Evolutionary conservation across 2,329 filamentous ascomycete genomes (phyloP), one percentile per base, ranked within the genome.

Genomic region (Hypoxylon sp.): DNA sequence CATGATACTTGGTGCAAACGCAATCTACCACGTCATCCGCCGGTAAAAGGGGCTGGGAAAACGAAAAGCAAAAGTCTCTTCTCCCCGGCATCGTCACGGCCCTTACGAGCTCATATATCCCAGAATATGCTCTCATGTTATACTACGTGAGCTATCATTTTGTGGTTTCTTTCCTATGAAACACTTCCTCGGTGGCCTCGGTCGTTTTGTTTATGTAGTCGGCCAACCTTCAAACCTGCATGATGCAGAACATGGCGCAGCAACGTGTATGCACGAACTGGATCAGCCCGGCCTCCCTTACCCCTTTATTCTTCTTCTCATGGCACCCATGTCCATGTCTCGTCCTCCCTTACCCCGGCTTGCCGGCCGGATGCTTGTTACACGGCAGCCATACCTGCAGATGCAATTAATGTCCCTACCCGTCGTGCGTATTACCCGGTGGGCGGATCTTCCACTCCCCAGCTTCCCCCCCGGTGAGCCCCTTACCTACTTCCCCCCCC

Each of bases 141-240:
- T 70, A 30, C 21, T 16, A 70, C 63, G 16, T 67, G 67, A 70
- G 53, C 55, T 58, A 41, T 70, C 61, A 68, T 50, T 50, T 67
- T 62, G 34, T 56, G 25, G 23, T 47, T 19, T 54, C 11, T 45
- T 32, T 12, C 41, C 39, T 56, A 51, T 54, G 37, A 32, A 48
- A 50, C 32, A n/a, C 23, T 27, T 30, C 12, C 23, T 52, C 23
- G 16, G 46, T 43, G 39, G 56, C 19, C 25, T 58, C 55, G 25
- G 57, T 56, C 54, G 54, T 58, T 56, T 53, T 25, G 23, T 45
- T 45, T 34, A 8, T 39, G 19, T 48, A 19, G 55, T 37, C 34
- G 47, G 45, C n/a, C 46, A 16, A 29, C 14, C 30, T 45, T 55
- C 41, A 63, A 19, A 60, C 61, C 21, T 67, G 67, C 64, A 63